These are phyloP conservation scores for Colletotrichum acutatum DNA, from an alignment of 2,329 filamentous ascomycete species.

Conservation along the genomic window DNA sequence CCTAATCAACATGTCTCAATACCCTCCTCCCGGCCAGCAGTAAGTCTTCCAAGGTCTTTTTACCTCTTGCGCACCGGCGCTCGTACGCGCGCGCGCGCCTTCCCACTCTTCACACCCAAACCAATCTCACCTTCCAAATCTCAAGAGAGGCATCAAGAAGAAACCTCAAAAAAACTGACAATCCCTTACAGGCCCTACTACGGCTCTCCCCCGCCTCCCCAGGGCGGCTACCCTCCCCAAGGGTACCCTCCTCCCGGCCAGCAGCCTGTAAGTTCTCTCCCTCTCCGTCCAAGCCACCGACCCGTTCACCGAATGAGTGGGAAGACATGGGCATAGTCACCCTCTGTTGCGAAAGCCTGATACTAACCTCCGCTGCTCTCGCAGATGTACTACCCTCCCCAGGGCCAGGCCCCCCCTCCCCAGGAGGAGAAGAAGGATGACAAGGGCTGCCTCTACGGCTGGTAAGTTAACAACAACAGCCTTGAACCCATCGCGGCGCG, in stretches of 20 bases:
- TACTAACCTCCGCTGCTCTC: not conserved
- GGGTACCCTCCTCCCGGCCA: constrained; percentile 35
- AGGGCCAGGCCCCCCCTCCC: constrained; percentile 45
- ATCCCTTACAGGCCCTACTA: constrained; percentile 33
- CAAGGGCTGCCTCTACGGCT: constrained; percentile 53
- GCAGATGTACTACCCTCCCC: constrained; percentile 43
- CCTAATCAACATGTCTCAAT: constrained; percentile 49
- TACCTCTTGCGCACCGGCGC: not conserved
- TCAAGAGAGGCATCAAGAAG: not conserved
- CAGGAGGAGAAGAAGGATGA: constrained; percentile 53
- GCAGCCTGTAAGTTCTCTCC: constrained; percentile 30
- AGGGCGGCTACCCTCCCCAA: constrained; percentile 39
- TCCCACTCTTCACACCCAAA: not conserved
- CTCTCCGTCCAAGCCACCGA: not conserved
- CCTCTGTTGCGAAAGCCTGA: not conserved
- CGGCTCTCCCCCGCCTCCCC: constrained; percentile 37
- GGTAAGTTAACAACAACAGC: constrained; percentile 41
- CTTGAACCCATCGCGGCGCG: not conserved
- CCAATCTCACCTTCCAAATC: not conserved
- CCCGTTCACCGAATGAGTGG: no score
- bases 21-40: constrained; percentile 37
- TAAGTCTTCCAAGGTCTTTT: not conserved
- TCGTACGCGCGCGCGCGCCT: not conserved
- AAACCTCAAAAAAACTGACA: constrained; percentile 9
- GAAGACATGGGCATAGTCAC: not conserved